Evolutionary conservation across 805 yeast genomes (phyloP), one percentile per base, ranked within the genome.

Genomic region (Ogataea methylovora): DNA sequence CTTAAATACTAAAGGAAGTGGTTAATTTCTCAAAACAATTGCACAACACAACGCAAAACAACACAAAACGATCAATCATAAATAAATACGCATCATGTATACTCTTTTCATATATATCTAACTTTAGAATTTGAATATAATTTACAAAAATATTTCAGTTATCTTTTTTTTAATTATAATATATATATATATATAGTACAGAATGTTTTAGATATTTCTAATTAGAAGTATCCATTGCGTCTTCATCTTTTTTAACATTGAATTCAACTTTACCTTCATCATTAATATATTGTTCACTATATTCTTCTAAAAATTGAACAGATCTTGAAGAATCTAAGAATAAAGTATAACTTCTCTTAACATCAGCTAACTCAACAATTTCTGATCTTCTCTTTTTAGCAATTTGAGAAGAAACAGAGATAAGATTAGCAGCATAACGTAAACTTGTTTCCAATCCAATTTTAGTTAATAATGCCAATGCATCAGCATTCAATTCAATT

Each of bases 271-370:
- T 67, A 16, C 95, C 96, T 17, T 73, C 59, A 49, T 88, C 90
- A 54, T 81, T 86, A 48, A 87, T 79, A 54, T 78, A 85, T 46
- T 79, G 80, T 18, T 39, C 43, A 34, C 53, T 48, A 39, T 54
- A 14, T 11, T 83, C 85, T 52, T 83, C 79, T 48, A 92, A 71
- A 56, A 75, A 86, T 55, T 84, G 80, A 22, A 88, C 96, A 27
- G 94, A 83, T 61, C 99, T 77, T 39, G 76, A 80, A 38, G 90
- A 73, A 61, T 92, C 98, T 58, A 90, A 68, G 56, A 92, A 92
- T 48, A 92, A 68, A 48, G 82, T 60, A 60, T 87, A 92, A 32
- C 86, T 80, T 54, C 94, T 79, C 66, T 90, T 85, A 40, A 92
- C 72, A 56, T 92, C 98, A 25, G 68, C 73, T 33, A 85, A 71